A percentile compares a stretch with the other conserved stretches of the same genome.
Evolutionary conservation across 352 stramenopile genomes (phyloP).

Genomic region (Elongisporangium undulatum): DNA sequence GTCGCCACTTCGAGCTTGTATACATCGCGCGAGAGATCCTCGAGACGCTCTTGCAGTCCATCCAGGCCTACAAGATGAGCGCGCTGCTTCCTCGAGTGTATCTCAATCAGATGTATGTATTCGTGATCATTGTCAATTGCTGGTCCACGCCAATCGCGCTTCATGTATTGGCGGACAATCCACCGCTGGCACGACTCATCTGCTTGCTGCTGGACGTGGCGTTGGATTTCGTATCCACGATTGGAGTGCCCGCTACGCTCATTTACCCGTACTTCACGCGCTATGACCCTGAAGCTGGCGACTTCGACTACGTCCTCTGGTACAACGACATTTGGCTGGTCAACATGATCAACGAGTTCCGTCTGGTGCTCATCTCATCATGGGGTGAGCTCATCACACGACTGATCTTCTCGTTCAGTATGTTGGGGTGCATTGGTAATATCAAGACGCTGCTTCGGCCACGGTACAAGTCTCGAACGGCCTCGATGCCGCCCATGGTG

Average conservation of each 20-base stretch:
- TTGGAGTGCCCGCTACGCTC: conserved; percentile 23
- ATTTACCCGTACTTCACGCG: conserved; percentile 12
- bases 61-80: conserved; percentile 26
- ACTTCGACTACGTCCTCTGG: conserved; percentile 22
- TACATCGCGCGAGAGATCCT: conserved; percentile 15
- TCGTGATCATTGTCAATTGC: conserved; percentile 24
- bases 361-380: conserved; percentile 29
- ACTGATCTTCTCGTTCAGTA: conserved; percentile 25
- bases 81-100: conserved; percentile 10
- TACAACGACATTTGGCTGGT: conserved; percentile 36
- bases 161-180: conserved; percentile 6
- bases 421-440: conserved; percentile 13
- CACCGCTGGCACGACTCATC: conserved; percentile 19
- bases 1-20: conserved; percentile 14
- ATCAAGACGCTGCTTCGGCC: conserved; percentile 16
- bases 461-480: neutral
- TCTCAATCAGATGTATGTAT: conserved; percentile 20
- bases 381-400: conserved; percentile 19
- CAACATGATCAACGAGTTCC: conserved; percentile 39
- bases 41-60: conserved; percentile 17
- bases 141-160: conserved; percentile 30
- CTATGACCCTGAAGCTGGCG: conserved; percentile 9
- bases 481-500: neutral
- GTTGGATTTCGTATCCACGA: conserved; percentile 32
- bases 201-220: conserved; percentile 21